Conservation (phyloP, 2,329 filamentous ascomycete species). For the Colletotrichum paranaense region DNA sequence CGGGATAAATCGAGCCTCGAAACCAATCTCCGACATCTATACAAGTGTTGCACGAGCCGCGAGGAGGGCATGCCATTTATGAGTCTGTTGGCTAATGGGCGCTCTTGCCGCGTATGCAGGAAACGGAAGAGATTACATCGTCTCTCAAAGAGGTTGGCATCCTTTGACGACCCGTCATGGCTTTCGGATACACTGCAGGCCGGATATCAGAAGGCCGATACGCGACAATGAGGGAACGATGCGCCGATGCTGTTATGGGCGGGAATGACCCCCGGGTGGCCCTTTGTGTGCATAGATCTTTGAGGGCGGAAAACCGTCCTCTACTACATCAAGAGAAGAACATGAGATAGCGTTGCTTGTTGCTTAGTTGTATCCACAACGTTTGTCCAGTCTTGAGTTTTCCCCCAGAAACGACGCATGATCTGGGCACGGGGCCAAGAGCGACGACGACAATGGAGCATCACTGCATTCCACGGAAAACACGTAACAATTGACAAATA, state of each 20-base stretch:
- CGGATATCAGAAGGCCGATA: background rate
- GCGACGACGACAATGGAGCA: constrained; percentile 12
- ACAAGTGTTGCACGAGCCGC: constrained; percentile 7
- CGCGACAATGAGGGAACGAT: constrained; percentile 16
- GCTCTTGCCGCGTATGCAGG: constrained; percentile 41
- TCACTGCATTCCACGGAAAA: constrained; percentile 8
- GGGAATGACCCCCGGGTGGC: constrained; percentile 35
- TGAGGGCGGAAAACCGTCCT: constrained; percentile 57
- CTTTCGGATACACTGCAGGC: constrained; percentile 2
- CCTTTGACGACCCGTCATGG: constrained; percentile 48
- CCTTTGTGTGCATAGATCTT: constrained; percentile 55
- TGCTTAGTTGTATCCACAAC: constrained; percentile 4
- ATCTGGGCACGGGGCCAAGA: constrained; percentile 19
- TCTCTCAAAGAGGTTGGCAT: constrained; percentile 54
- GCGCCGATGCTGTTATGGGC: constrained; percentile 7
- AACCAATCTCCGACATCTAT: constrained; percentile 13
- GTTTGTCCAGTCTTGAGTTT: constrained; percentile 1
- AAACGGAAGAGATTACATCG: constrained; percentile 47
- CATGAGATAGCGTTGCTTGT: constrained; percentile 20
- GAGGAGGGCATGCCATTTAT: constrained; percentile 22
- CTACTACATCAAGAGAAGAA: constrained; percentile 53
- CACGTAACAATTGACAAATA: constrained; percentile 22
- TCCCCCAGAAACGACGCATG: constrained; percentile 1
- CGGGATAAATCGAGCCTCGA: constrained; percentile 7
- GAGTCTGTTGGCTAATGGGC: constrained; percentile 40